phyloP scores from a whole-genome alignment of 768 basidiomycete genomes.

The Boletus sensibilis region DNA sequence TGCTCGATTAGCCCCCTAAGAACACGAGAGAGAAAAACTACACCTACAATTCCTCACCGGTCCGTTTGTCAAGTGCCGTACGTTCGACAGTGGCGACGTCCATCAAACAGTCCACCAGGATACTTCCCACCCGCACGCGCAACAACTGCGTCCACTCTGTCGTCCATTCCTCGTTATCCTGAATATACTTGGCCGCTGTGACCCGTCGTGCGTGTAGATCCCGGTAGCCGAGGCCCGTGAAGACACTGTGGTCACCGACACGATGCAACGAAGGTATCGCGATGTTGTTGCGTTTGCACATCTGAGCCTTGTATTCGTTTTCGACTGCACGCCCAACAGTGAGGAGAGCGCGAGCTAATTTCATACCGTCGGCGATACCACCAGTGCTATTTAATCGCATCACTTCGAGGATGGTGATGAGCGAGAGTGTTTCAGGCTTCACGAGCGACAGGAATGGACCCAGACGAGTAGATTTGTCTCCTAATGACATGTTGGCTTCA shows the following conservation, averaged over 20 bases:
- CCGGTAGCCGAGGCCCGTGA: slow-evolving; percentile 58
- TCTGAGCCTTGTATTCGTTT: slow-evolving; percentile 84
- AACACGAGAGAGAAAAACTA: not conserved
- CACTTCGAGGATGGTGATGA: slow-evolving; percentile 86
- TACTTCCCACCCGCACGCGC: slow-evolving; percentile 75
- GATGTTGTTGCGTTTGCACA: slow-evolving; percentile 66
- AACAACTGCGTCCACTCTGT: slow-evolving; percentile 79
- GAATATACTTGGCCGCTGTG: slow-evolving; percentile 60
- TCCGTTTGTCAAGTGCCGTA: slow-evolving; percentile 53
- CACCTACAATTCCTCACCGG: slow-evolving; percentile 61
- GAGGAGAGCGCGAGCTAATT: slow-evolving; percentile 80
- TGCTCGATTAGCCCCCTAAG: slow-evolving; percentile 2
- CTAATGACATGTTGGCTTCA: not conserved
- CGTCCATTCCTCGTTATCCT: slow-evolving; percentile 71
- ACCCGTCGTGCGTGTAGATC: slow-evolving; percentile 64
- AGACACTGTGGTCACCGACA: slow-evolving; percentile 42
- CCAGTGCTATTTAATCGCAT: slow-evolving; percentile 79
- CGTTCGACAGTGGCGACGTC: slow-evolving; percentile 76
- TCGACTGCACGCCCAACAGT: slow-evolving; percentile 83
- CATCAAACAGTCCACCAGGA: slow-evolving; percentile 82
- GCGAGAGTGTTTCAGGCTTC: slow-evolving; percentile 72
- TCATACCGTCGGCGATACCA: slow-evolving; percentile 83
- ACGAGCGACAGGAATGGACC: slow-evolving; percentile 76
- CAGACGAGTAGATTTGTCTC: slow-evolving; percentile 34
- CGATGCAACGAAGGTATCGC: slow-evolving; percentile 39